These are phyloP conservation scores for Fusarium xylarioides DNA, from an alignment of 2,329 filamentous ascomycete species.

Conservation along the genomic window DNA sequence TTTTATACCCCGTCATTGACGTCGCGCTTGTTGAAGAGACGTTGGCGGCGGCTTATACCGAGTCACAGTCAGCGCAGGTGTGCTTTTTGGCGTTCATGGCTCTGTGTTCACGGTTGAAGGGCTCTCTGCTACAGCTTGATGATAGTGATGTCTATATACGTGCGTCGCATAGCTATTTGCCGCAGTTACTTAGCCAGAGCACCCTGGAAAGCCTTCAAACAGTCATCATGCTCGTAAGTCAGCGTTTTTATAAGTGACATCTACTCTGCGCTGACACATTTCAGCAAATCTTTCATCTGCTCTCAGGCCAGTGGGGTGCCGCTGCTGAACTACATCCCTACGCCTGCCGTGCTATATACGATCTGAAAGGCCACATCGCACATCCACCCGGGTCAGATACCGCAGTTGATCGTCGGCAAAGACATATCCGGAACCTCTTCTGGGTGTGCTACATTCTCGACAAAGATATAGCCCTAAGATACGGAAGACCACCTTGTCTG, in stretches of 20 bases:
- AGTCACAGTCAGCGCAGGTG: rapidly evolving
- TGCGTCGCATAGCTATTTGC: background rate
- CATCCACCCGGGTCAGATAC: rapidly evolving
- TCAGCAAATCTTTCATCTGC: background rate
- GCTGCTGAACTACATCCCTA: background rate
- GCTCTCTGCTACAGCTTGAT: rapidly evolving
- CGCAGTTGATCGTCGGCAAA: background rate
- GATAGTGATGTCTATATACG: background rate
- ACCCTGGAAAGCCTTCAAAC: background rate
- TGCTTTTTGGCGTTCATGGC: background rate
- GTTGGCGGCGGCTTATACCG: background rate
- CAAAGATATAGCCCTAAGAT: background rate
- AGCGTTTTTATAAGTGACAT: rapidly evolving
- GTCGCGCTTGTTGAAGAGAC: background rate
- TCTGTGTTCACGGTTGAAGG: background rate
- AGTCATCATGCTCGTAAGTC: background rate
- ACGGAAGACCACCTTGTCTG: background rate
- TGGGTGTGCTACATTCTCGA: background rate
- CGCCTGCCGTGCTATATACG: background rate
- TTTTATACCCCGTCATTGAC: background rate
- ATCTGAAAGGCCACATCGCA: background rate
- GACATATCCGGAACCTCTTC: background rate
- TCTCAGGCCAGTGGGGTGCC: background rate
- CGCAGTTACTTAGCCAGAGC: rapidly evolving
- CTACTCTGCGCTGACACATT: rapidly evolving